Conservation (phyloP, 1,139 yeast species). For the Pichia cactophila region DNA sequence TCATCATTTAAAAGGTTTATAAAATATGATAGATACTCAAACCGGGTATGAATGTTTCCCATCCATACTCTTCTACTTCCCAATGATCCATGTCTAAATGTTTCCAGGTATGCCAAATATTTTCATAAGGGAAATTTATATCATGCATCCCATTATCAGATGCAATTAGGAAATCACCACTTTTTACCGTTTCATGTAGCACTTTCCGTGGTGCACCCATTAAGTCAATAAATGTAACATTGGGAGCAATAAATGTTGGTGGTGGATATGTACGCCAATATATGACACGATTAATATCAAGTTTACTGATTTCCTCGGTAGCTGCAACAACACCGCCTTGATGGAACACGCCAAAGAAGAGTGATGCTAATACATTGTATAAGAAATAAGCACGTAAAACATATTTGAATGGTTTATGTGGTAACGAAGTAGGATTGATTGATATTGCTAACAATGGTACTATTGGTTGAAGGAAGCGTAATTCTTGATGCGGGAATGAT, state of each 20-base stretch:
- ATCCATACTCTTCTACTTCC: conserved; percentile 36
- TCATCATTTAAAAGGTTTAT: background rate
- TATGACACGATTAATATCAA: conserved; percentile 32
- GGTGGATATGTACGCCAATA: conserved; percentile 98
- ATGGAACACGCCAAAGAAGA: conserved; percentile 70
- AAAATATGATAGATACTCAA: conserved; percentile 43
- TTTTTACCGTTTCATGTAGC: background rate
- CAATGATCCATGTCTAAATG: conserved; percentile 68
- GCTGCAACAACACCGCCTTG: conserved; percentile 60
- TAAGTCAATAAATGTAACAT: conserved; percentile 36
- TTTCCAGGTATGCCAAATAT: conserved; percentile 37
- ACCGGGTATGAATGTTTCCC: conserved; percentile 50
- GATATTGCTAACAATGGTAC: conserved; percentile 47
- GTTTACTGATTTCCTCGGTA: background rate
- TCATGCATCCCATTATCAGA: conserved; percentile 23
- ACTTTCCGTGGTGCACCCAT: conserved; percentile 39
- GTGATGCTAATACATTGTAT: background rate
- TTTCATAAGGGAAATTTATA: background rate
- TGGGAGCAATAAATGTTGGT: conserved; percentile 44
- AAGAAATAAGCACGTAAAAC: background rate
- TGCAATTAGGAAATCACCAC: conserved; percentile 18
- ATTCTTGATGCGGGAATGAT: conserved; percentile 81
- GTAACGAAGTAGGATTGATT: conserved; percentile 2
- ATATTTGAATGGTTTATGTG: background rate
- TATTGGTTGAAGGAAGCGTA: conserved; percentile 72